Conservation (phyloP, 371 early-diverging fungal species). For the Mortierella sp. region DNA sequence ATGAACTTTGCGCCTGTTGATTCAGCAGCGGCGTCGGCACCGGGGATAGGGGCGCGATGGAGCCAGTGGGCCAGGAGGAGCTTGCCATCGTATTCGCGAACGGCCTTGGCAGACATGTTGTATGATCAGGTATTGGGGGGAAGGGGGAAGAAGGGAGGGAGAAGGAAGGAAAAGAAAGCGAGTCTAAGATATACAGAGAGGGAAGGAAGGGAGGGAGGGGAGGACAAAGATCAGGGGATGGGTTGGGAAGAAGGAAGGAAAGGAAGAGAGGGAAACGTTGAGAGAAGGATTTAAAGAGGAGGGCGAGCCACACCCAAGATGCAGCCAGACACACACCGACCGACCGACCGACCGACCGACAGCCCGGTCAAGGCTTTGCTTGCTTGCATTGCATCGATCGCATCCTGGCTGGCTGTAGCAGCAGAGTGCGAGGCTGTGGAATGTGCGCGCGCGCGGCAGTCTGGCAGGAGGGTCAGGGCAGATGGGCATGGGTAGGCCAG, state of each 20-base stretch:
- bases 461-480: too few species aligned
- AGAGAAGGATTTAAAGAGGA: too few species aligned
- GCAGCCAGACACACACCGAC: too few species aligned
- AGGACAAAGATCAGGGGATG: slow-evolving; percentile 3
- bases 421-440: too few species aligned
- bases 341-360: too few species aligned
- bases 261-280: slow-evolving; percentile 1
- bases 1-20: slow-evolving; percentile 57
- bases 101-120: slow-evolving; percentile 93
- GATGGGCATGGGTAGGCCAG: neutral
- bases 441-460: too few species aligned
- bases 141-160: neutral
- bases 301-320: too few species aligned
- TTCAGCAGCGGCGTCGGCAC: slow-evolving; percentile 37
- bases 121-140: neutral
- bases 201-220: neutral
- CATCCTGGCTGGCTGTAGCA: too few species aligned
- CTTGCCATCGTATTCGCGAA: slow-evolving; percentile 98
- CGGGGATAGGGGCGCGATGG: slow-evolving; percentile 69
- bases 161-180: neutral
- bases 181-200: neutral
- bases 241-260: neutral
- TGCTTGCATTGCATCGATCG: too few species aligned
- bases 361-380: too few species aligned
- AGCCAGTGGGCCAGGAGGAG: slow-evolving; percentile 90